Percentiles rank a stretch among this genome's conserved stretches.
Evolutionary conservation across 352 stramenopile genomes (phyloP).

Genomic region (Globisporangium echinulatum): DNA sequence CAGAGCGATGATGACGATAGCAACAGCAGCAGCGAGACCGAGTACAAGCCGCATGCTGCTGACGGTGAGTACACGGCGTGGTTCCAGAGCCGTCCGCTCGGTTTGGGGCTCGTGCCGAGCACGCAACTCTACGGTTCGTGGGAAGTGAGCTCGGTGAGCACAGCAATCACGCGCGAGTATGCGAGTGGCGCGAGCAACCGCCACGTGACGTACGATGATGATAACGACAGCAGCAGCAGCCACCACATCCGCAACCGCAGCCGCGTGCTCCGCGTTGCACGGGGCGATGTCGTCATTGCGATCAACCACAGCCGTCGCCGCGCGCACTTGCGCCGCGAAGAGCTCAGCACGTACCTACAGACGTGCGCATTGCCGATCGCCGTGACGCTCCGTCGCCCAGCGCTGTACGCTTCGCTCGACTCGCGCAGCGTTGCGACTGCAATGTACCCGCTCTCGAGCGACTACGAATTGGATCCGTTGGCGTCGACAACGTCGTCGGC

Average conservation of each 20-base stretch:
- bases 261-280: conserved; percentile 21
- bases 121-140: conserved; percentile 76
- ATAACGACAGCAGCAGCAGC: no score
- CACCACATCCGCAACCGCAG: neutral
- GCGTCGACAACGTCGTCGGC: conserved; percentile 10
- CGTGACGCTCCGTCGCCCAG: conserved; percentile 58
- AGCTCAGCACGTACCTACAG: conserved; percentile 36
- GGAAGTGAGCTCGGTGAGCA: conserved; percentile 56
- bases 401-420: conserved; percentile 53
- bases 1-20: no score
- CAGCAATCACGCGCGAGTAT: conserved; percentile 1
- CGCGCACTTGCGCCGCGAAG: conserved; percentile 39
- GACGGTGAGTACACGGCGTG: conserved; percentile 69
- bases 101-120: conserved; percentile 69
- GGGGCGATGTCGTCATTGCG: conserved; percentile 61
- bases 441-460: conserved; percentile 64
- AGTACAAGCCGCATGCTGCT: conserved; percentile 37
- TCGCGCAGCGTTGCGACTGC: conserved; percentile 57
- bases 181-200: neutral
- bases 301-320: conserved; percentile 47
- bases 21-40: conserved; percentile 7
- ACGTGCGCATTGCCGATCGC: conserved; percentile 45
- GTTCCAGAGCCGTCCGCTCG: conserved; percentile 58
- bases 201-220: conserved; percentile 6
- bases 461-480: conserved; percentile 24